Evolutionary conservation across 2,329 filamentous ascomycete species (phyloP).

Genomic region (Venturia pyrina): DNA sequence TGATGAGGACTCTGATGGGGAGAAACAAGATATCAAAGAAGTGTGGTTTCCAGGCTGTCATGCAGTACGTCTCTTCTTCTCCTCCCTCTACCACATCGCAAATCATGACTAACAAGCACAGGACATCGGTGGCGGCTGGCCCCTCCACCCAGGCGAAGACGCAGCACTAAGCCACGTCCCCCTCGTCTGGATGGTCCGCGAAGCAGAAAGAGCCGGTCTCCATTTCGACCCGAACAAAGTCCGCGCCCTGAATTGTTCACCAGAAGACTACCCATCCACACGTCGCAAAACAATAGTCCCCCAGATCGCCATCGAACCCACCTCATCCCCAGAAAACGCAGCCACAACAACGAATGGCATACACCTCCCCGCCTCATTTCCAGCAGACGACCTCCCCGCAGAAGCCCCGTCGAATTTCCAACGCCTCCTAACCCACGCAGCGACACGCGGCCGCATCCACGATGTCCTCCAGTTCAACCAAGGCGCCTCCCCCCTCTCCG

Average conservation of each 20-base stretch:
- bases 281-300: background rate
- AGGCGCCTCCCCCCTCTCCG: constrained; percentile 46
- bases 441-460: constrained; percentile 48
- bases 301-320: constrained; percentile 1
- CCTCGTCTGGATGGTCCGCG: constrained; percentile 60
- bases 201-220: constrained; percentile 56
- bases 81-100: constrained; percentile 14
- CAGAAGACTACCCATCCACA: constrained; percentile 24
- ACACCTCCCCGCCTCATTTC: constrained; percentile 16
- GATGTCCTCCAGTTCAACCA: constrained; percentile 59
- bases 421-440: constrained; percentile 47
- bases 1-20: constrained; percentile 19
- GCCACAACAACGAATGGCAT: background rate
- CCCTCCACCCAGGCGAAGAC: constrained; percentile 42
- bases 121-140: constrained; percentile 71
- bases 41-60: constrained; percentile 75
- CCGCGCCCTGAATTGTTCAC: constrained; percentile 53
- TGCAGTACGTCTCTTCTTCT: constrained; percentile 30
- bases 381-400: constrained; percentile 13
- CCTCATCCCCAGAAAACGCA: background rate
- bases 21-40: constrained; percentile 64
- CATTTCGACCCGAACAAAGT: constrained; percentile 61
- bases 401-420: constrained; percentile 36
- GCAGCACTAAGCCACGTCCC: constrained; percentile 56
- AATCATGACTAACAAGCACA: constrained; percentile 14